These are phyloP conservation scores for Cystobasidium pallidum DNA, from an alignment of 1,284 basidiomycete species.

Conservation along the genomic window DNA sequence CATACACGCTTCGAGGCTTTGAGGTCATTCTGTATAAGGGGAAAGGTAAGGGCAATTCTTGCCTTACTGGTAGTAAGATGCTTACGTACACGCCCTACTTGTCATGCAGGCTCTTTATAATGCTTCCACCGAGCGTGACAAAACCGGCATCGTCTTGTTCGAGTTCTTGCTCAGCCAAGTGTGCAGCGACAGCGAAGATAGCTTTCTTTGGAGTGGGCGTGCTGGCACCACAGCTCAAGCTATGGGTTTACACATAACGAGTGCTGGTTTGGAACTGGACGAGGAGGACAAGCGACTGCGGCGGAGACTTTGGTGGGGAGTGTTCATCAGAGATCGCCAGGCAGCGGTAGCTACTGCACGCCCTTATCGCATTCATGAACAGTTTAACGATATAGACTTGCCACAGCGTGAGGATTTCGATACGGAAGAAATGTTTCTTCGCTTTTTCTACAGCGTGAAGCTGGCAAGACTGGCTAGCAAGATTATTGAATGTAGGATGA, in stretches of 20 bases:
- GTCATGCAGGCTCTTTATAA: slow-evolving; percentile 21
- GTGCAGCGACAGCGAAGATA: slow-evolving; percentile 26
- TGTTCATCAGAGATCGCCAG: slow-evolving; percentile 19
- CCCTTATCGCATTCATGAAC: slow-evolving; percentile 19
- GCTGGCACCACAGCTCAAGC: slow-evolving; percentile 13
- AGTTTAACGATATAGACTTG: slow-evolving; percentile 16
- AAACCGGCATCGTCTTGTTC: slow-evolving; percentile 21
- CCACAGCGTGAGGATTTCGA: slow-evolving; percentile 20
- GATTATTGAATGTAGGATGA: slow-evolving; percentile 21
- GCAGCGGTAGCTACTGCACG: slow-evolving; percentile 25
- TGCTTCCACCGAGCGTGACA: slow-evolving; percentile 12
- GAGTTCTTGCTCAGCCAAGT: slow-evolving; percentile 29
- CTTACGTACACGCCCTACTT: too few species aligned
- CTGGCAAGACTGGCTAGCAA: slow-evolving; percentile 19
- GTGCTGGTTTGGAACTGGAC: neutral
- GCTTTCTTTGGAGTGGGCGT: slow-evolving; percentile 25
- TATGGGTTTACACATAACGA: slow-evolving; percentile 15
- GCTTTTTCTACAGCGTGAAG: slow-evolving; percentile 21
- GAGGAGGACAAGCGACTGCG: slow-evolving; percentile 9
- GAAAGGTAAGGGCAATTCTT: slow-evolving; percentile 2
- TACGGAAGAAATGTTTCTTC: neutral
- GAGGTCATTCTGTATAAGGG: slow-evolving; percentile 22
- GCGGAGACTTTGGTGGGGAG: slow-evolving; percentile 19
- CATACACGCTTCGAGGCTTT: slow-evolving; percentile 20
- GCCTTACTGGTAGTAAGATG: too few species aligned